Evolutionary conservation across 2,329 filamentous ascomycete genomes (phyloP), one percentile per base, ranked within the genome.

Genomic region (Aschersonia sp.): DNA sequence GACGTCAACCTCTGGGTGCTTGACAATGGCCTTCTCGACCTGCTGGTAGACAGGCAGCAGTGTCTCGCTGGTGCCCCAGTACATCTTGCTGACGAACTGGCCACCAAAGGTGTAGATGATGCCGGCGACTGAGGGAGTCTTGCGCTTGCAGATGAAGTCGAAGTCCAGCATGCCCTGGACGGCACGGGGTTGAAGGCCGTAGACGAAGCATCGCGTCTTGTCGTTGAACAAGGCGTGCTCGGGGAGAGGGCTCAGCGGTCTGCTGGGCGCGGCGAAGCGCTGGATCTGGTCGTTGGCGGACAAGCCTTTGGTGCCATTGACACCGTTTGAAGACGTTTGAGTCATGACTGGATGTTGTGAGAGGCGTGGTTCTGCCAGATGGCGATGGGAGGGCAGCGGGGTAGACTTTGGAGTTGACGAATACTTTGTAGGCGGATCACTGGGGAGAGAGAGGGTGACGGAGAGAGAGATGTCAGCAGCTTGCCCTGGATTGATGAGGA

Each of bases 51-150:
- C 92, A 54, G 92, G 92, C 59, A 98, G 81, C 56, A 98, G 83
- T 53, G 92, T 98, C 78, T 98, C 92, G 74, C 88, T 95, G 64
- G 92, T 98, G 64, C 92, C 92, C 92, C 92, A 98, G 85, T 98
- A 98, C 92, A 98, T 97, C 83, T 98, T 98, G 83, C 88, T 95
- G 66, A 98, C 92, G 81, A 98, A 98, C 73, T 98, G 92, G 58
- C 92, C 92, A 67, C 92, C 92, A 65, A 98, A 98, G 60, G 92
- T 95, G 78, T 98, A 98, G 78, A 98, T 97, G 72, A 98, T 97
- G 66, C 89, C 92, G 56, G 92, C 92, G 50, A 98, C 92, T 50
- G 92, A 98, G 55, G 92, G 92, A 51, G 86, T 94, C 66, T 82
- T 79, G 62, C 92, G 87, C 82, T 97, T 97, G 88, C 92, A 98